These are phyloP conservation scores for Metschnikowia peoriensis DNA, from an alignment of 805 yeast genomes.

Conservation along the genomic window DNA sequence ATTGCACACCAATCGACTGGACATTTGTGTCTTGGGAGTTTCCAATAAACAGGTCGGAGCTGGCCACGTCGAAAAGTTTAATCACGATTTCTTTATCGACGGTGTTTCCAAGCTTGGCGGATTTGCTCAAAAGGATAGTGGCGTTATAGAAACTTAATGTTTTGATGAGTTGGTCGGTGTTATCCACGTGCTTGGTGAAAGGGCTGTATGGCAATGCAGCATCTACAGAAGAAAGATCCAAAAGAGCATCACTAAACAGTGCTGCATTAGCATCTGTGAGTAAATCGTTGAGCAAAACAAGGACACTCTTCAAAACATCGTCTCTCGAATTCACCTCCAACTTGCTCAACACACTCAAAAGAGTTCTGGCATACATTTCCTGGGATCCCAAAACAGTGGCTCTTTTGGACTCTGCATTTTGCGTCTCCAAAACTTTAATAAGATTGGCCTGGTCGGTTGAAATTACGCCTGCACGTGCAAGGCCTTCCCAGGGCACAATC, in stretches of 20 bases:
- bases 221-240: conserved; percentile 42
- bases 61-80: conserved; percentile 37
- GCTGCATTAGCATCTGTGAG: conserved; percentile 36
- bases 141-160: conserved; percentile 56
- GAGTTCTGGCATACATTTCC: conserved; percentile 52
- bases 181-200: conserved; percentile 49
- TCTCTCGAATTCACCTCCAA: conserved; percentile 46
- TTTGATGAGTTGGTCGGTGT: conserved; percentile 55
- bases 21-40: conserved; percentile 40
- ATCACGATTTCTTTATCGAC: conserved; percentile 40
- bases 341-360: conserved; percentile 53
- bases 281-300: conserved; percentile 62
- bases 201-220: conserved; percentile 52
- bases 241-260: conserved; percentile 38
- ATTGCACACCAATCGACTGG: conserved; percentile 61
- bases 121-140: conserved; percentile 43
- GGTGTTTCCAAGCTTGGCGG: conserved; percentile 19
- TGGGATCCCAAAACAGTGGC: conserved; percentile 43
- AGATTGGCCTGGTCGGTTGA: conserved; percentile 65
- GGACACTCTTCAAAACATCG: conserved; percentile 63
- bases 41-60: conserved; percentile 30
- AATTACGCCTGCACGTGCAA: conserved; percentile 69
- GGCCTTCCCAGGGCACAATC: conserved; percentile 90
- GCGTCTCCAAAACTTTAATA: conserved; percentile 53
- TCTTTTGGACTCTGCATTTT: conserved; percentile 41